Evolutionary conservation across 129 eudicot species (phyloP).

Genomic region (carrot (Daucus carota)): DH1_v3.0 NC_030382.2:49077501-49078000

Average conservation of each 20-base stretch:
- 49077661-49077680: constrained; percentile 49
- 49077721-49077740: constrained; percentile 92
- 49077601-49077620: constrained; percentile 92
- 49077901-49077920: neutral
- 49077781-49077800: neutral
- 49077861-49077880: neutral
- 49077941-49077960: neutral
- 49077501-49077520: constrained; percentile 33
- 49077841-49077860: constrained; percentile 1
- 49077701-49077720: constrained; percentile 81
- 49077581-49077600: constrained; percentile 44
- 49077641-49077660: constrained; percentile 18
- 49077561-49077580: constrained; percentile 20
- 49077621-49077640: constrained; percentile 35
- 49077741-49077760: constrained; percentile 91
- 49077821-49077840: neutral
- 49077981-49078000: neutral
- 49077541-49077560: constrained; percentile 49
- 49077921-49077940: neutral
- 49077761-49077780: constrained; percentile 23
- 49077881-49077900: neutral
- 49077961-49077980: neutral
- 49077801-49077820: neutral
- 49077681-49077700: constrained; percentile 70
- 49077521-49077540: constrained; percentile 37